Conservation (phyloP, 306 rosid species). For the Clitoria ternatea region DNA sequence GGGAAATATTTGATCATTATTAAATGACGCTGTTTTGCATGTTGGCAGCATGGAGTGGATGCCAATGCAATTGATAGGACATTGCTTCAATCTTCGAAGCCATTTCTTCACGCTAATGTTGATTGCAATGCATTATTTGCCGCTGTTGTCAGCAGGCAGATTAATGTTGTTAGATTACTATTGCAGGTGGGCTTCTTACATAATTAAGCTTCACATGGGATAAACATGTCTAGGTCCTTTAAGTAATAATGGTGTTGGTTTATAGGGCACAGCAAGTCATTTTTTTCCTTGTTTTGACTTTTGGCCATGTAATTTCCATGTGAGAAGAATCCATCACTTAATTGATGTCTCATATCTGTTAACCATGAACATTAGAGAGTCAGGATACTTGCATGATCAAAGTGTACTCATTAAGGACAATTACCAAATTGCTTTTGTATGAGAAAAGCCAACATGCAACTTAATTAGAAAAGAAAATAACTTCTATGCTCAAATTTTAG, state of each 20-base stretch:
- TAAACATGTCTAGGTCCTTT: conserved; percentile 1
- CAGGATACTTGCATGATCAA: neutral
- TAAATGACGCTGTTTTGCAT: conserved; percentile 13
- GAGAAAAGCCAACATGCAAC: neutral
- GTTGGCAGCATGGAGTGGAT: conserved; percentile 54
- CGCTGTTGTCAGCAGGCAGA: conserved; percentile 58
- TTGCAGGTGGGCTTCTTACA: conserved; percentile 47
- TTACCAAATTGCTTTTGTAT: neutral
- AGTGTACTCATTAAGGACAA: neutral
- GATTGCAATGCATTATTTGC: conserved; percentile 59
- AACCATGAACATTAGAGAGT: neutral
- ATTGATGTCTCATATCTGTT: neutral
- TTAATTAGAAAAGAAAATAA: neutral
- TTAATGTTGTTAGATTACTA: conserved; percentile 44
- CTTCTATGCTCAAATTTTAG: neutral
- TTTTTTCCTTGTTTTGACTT: neutral
- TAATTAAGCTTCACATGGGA: conserved; percentile 19
- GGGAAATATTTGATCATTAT: neutral
- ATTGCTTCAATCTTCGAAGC: conserved; percentile 59
- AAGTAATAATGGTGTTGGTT: conserved; percentile 4
- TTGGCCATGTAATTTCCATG: conserved; percentile 7
- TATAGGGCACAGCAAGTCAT: neutral
- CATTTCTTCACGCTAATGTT: conserved; percentile 53
- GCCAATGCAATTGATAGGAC: conserved; percentile 43
- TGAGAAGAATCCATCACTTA: neutral